Base-by-base conservation (phyloP, 768 basidiomycete species). In the Coprinopsis marcescibilis region DNA sequence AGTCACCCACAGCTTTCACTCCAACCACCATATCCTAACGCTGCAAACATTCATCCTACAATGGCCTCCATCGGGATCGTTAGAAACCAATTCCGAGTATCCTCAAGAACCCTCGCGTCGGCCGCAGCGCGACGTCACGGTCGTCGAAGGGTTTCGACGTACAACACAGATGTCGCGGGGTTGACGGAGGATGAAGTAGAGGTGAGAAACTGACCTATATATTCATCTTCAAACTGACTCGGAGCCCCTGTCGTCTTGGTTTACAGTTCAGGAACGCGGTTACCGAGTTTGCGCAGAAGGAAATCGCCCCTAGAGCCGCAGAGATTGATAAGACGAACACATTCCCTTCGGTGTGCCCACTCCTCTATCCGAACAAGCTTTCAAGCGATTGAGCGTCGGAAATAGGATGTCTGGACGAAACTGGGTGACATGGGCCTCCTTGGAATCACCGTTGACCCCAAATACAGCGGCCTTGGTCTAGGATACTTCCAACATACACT, bases 381-480 rank as follows among this genome's bases (percentile, higher is more conserved):
- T 39, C 44, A 38, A 33, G 38, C 44, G 30, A 43, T n/a, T 43
- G 50, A n/a, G 29, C 48, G 30, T 36, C 41, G 40, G 35, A 17
- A 52, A 14, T 57, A 92, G 88, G 81, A 88, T 60, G 68, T 95
- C 32, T 92, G 91, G 84, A 79, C 85, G 60, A 91, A 90, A 64
- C 72, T 97, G 37, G 90, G 93, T 3, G 75, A 78, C 17, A 95
- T 98, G 93, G 94, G 94, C 8, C 72, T 97, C 23, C 77, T 97
- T 14, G 93, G 93, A 47, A 71, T 88, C 20, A 97, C 93, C 3
- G 89, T 87, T 14, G 75, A 82, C 10, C 75, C 83, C 30, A 72
- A 86, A 56, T 89, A 89, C 53, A 81, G 83, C n/a, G 93, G 93
- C 2, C 71, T 95, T 34, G 80, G 73, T 2, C 72, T 89, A 51